Conservation (phyloP, 2,329 filamentous ascomycete genomes). For the Curvularia hawaiiensis region DNA sequence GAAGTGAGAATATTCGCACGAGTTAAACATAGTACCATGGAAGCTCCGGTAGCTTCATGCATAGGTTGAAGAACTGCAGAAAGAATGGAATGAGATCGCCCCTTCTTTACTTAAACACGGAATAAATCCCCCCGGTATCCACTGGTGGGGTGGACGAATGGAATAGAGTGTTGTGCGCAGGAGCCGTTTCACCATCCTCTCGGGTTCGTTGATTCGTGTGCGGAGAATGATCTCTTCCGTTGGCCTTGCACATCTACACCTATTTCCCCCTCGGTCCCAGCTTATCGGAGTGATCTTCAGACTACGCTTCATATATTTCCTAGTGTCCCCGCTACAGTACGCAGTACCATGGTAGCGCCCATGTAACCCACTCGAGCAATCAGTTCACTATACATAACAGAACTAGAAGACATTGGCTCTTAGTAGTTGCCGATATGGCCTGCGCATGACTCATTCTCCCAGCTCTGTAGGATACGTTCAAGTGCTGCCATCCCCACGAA, state of each 20-base stretch:
- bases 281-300: background rate
- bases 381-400: background rate
- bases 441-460: background rate
- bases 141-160: background rate
- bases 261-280: background rate
- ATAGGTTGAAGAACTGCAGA: background rate
- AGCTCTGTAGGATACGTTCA: too few relatives aligned
- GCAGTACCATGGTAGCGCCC: background rate
- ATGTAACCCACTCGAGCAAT: background rate
- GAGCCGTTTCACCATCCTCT: background rate
- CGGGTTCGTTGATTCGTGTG: background rate
- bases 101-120: background rate
- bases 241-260: too few relatives aligned
- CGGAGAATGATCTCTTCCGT: background rate
- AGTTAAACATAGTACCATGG: background rate
- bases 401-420: background rate
- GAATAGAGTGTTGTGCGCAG: background rate
- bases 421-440: background rate
- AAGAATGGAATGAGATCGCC: background rate
- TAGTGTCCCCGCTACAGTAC: background rate
- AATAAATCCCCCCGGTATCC: background rate
- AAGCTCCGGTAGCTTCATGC: background rate
- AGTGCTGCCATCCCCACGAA: too few relatives aligned
- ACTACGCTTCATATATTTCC: background rate
- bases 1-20: background rate